phyloP scores from a whole-genome alignment of 1,284 basidiomycete species.

The Ganoderma multipileum region DNA sequence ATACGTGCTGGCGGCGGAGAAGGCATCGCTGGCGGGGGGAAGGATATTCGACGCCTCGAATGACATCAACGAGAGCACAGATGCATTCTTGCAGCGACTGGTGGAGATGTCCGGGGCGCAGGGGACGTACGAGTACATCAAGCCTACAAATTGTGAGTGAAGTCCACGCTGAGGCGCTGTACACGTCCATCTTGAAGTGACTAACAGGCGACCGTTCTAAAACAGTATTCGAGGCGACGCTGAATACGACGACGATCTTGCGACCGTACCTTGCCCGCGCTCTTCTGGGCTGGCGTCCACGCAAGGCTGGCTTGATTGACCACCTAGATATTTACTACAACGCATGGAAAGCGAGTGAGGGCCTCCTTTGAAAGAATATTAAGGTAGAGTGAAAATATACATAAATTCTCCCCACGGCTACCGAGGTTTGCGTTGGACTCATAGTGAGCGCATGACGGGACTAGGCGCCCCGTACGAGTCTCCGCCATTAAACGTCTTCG shows the following conservation, averaged over 20 bases:
- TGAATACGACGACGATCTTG: slow-evolving; percentile 39
- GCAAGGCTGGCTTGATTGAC: slow-evolving; percentile 52
- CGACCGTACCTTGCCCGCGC: slow-evolving; percentile 54
- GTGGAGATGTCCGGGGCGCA: slow-evolving; percentile 49
- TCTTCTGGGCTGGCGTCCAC: slow-evolving; percentile 55
- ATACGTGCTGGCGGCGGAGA: slow-evolving; percentile 52
- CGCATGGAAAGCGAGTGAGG: slow-evolving; percentile 44
- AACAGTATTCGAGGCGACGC: slow-evolving; percentile 43
- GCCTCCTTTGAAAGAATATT: slow-evolving; percentile 9
- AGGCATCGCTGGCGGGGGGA: slow-evolving; percentile 47
- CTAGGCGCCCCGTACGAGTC: too few species aligned
- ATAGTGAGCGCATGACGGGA: too few species aligned
- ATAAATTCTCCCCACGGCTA: background rate
- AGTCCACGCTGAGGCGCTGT: background rate
- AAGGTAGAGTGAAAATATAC: background rate
- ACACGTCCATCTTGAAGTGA: background rate
- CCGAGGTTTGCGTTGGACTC: too few species aligned
- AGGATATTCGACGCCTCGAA: slow-evolving; percentile 55
- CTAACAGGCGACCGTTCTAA: background rate
- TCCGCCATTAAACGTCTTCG: too few species aligned
- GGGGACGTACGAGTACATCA: slow-evolving; percentile 41
- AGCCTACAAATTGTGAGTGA: slow-evolving; percentile 46
- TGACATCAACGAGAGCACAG: slow-evolving; percentile 50
- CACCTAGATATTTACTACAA: slow-evolving; percentile 53
- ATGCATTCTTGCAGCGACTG: slow-evolving; percentile 51